A percentile compares a stretch with the other conserved stretches of the same genome.
Evolutionary conservation across 495 filamentous ascomycete genomes (phyloP).

Genomic region (Neurospora cerealis): DNA sequence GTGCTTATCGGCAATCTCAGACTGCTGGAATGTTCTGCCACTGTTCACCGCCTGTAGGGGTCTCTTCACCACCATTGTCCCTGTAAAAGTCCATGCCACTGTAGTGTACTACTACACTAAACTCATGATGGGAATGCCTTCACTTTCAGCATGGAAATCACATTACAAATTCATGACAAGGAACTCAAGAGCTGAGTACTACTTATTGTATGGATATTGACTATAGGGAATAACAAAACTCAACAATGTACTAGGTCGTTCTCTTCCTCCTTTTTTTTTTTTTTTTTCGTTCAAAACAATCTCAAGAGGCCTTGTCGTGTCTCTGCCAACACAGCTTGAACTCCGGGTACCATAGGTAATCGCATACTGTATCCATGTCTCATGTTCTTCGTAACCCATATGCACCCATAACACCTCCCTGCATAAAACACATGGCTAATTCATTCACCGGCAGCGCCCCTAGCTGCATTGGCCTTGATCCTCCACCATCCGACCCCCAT

Average conservation of each 20-base stretch:
- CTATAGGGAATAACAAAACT: neutral
- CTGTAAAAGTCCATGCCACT: neutral
- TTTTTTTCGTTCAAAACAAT: neutral
- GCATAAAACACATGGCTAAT: neutral
- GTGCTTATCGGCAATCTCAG: neutral
- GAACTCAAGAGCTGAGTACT: neutral
- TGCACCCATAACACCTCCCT: neutral
- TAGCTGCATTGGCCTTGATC: neutral
- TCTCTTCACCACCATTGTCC: neutral
- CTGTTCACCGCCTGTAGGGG: constrained; percentile 1
- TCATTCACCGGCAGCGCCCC: neutral
- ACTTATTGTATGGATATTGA: neutral
- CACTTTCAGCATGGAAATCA: neutral
- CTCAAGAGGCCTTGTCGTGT: neutral
- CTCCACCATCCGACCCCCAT: constrained; percentile 11
- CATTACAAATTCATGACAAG: neutral
- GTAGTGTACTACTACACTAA: too few relatives aligned
- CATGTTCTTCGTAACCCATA: neutral
- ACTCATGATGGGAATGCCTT: neutral
- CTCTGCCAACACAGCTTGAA: neutral
- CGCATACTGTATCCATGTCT: neutral
- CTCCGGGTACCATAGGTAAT: neutral
- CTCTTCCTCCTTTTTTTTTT: neutral
- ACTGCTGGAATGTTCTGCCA: constrained; percentile 3
- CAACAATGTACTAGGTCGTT: neutral